phyloP scores from a whole-genome alignment of 2,329 filamentous ascomycete genomes.

The Blumeriella jaapii region DNA sequence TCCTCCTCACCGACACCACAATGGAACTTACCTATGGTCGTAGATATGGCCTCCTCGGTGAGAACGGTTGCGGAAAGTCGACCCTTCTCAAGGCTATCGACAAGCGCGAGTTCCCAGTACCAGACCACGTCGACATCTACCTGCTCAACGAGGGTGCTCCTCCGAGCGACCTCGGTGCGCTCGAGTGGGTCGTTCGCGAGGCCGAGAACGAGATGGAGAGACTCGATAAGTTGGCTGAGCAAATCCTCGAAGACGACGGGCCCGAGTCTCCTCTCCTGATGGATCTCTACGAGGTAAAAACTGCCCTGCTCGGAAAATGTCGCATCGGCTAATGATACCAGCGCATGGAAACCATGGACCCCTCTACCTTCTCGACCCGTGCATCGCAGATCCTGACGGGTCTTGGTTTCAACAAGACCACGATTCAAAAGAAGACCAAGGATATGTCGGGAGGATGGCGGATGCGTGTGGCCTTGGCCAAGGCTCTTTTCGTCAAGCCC shows the following conservation, averaged over 20 bases:
- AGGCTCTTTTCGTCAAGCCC: slow-evolving; percentile 97
- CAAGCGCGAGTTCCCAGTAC: slow-evolving; percentile 88
- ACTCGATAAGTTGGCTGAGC: slow-evolving; percentile 79
- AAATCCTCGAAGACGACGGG: slow-evolving; percentile 81
- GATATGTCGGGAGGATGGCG: slow-evolving; percentile 99
- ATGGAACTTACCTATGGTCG: slow-evolving; percentile 74
- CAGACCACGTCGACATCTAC: slow-evolving; percentile 95
- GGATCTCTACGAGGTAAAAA: slow-evolving; percentile 84
- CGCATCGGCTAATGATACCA: slow-evolving; percentile 29
- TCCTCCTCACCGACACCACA: slow-evolving; percentile 86
- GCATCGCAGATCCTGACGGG: slow-evolving; percentile 94
- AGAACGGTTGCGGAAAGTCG: slow-evolving; percentile 99
- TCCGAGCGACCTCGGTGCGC: slow-evolving; percentile 73
- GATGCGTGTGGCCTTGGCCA: slow-evolving; percentile 96
- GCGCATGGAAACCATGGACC: slow-evolving; percentile 99
- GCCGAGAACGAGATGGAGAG: slow-evolving; percentile 86
- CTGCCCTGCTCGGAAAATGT: slow-evolving; percentile 14
- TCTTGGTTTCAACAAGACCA: slow-evolving; percentile 98
- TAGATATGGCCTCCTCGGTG: slow-evolving; percentile 87
- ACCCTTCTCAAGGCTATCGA: slow-evolving; percentile 94
- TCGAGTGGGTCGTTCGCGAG: slow-evolving; percentile 95
- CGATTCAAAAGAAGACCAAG: slow-evolving; percentile 99
- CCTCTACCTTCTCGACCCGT: slow-evolving; percentile 89
- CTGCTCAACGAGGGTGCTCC: slow-evolving; percentile 95
- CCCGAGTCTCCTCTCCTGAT: slow-evolving; percentile 83